Evolutionary conservation across 805 yeast genomes (phyloP).

Genomic region (Saturnispora silvae): DNA sequence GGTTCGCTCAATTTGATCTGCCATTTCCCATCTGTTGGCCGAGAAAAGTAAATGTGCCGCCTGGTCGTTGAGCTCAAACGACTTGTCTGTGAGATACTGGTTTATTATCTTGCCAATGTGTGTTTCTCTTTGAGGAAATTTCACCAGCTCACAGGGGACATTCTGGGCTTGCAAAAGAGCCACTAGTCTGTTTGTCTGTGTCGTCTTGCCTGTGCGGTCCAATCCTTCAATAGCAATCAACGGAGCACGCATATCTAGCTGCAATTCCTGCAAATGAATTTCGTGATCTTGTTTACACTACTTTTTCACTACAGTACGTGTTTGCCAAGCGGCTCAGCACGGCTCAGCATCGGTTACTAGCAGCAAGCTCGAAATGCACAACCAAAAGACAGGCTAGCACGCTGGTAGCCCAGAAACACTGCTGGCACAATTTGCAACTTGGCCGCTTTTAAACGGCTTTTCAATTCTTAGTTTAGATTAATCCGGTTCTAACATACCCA

Average conservation of each 20-base stretch:
- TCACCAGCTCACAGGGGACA: constrained; percentile 40
- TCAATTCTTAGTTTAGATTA: too few species aligned
- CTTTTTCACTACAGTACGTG: too few species aligned
- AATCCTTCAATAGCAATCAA: constrained; percentile 84
- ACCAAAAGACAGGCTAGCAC: too few species aligned
- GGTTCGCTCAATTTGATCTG: constrained; percentile 32
- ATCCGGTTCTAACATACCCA: too few species aligned
- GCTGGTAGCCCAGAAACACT: too few species aligned
- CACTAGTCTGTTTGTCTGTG: constrained; percentile 49
- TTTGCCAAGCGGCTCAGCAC: too few species aligned
- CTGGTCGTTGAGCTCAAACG: constrained; percentile 53
- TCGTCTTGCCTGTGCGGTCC: constrained; percentile 90
- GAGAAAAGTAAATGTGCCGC: constrained; percentile 80
- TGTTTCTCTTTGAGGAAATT: constrained; percentile 85
- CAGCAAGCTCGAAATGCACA: too few species aligned
- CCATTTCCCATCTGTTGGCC: constrained; percentile 91
- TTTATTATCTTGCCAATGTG: constrained; percentile 72
- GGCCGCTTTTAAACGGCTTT: too few species aligned
- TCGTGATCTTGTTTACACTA: too few species aligned
- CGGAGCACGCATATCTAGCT: constrained; percentile 54
- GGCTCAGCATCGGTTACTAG: too few species aligned
- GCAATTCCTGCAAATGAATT: constrained; percentile 2
- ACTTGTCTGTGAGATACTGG: constrained; percentile 47
- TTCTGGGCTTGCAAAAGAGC: constrained; percentile 19
- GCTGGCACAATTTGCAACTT: too few species aligned